A percentile compares a stretch with the other conserved stretches of the same genome.
Evolutionary conservation across 371 early-diverging fungal genomes (phyloP).

Genomic region (Mucor irregularis): DNA sequence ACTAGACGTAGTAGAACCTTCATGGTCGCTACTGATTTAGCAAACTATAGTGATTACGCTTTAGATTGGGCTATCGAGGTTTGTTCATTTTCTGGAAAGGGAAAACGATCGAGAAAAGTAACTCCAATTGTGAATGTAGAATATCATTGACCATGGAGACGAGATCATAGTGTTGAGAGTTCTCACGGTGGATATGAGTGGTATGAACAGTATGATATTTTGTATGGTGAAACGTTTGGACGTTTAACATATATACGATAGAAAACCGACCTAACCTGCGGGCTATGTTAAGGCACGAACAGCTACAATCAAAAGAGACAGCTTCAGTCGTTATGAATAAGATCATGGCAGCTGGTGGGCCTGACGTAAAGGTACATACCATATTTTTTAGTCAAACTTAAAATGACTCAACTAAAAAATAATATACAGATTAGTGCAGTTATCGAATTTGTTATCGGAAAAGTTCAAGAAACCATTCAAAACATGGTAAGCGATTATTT

Average conservation of each 20-base stretch:
- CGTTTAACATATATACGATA: background rate
- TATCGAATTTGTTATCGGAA: slow-evolving; percentile 63
- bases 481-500: slow-evolving; percentile 45
- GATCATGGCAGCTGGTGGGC: slow-evolving; percentile 39
- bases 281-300: slow-evolving; percentile 48
- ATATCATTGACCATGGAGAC: slow-evolving; percentile 62
- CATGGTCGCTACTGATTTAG: slow-evolving; percentile 61
- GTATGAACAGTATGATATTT: slow-evolving; percentile 14
- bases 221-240: too few species aligned
- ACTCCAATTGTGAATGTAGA: slow-evolving; percentile 15
- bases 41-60: slow-evolving; percentile 63
- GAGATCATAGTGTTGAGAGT: slow-evolving; percentile 56
- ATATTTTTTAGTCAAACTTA: too few species aligned
- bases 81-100: background rate
- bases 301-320: slow-evolving; percentile 47
- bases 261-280: slow-evolving; percentile 35
- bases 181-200: slow-evolving; percentile 47
- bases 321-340: slow-evolving; percentile 51
- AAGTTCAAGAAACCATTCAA: slow-evolving; percentile 63
- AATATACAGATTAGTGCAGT: slow-evolving; percentile 51
- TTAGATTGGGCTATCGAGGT: slow-evolving; percentile 59
- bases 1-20: slow-evolving; percentile 54
- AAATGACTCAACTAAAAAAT: too few species aligned
- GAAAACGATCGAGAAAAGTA: background rate
- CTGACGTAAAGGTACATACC: slow-evolving; percentile 33